Evolutionary conservation across 73 alveolate species (phyloP).

Genomic region (Vitrella brassicaformis): DNA sequence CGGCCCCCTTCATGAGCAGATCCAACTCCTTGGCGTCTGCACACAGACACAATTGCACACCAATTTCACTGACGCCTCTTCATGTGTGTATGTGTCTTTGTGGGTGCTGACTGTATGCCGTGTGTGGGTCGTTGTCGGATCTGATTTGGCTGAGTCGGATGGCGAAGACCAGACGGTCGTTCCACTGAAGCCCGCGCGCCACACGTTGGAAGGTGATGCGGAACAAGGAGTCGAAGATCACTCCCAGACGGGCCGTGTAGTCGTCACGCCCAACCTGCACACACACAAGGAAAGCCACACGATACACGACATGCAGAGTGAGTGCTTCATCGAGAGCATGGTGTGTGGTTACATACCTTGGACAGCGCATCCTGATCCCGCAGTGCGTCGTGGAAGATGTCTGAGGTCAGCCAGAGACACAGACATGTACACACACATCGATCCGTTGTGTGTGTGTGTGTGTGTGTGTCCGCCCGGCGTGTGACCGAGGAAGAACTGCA

Average conservation of each 20-base stretch:
- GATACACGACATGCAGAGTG: too few species aligned
- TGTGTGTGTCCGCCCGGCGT: too few species aligned
- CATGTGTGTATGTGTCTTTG: background rate
- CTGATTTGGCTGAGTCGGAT: conserved; percentile 42
- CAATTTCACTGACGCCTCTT: too few species aligned
- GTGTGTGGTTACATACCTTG: too few species aligned
- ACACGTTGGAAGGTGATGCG: conserved; percentile 64
- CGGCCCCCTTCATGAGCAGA: background rate
- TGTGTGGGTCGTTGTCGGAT: background rate
- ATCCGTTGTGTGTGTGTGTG: too few species aligned
- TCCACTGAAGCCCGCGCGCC: conserved; percentile 57
- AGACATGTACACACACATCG: too few species aligned
- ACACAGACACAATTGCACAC: too few species aligned
- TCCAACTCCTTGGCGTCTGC: too few species aligned
- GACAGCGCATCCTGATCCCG: background rate
- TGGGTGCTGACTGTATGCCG: background rate
- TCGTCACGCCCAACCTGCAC: background rate
- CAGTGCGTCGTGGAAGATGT: background rate
- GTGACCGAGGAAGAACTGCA: conserved; percentile 68
- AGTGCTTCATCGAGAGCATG: too few species aligned
- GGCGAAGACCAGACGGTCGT: conserved; percentile 26
- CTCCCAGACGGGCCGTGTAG: background rate
- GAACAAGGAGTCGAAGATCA: conserved; percentile 71
- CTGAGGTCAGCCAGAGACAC: background rate
- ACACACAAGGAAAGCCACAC: too few species aligned